Conservation (phyloP, 176 grass and related monocot genomes). For the Oryza glumipatula region DNA sequence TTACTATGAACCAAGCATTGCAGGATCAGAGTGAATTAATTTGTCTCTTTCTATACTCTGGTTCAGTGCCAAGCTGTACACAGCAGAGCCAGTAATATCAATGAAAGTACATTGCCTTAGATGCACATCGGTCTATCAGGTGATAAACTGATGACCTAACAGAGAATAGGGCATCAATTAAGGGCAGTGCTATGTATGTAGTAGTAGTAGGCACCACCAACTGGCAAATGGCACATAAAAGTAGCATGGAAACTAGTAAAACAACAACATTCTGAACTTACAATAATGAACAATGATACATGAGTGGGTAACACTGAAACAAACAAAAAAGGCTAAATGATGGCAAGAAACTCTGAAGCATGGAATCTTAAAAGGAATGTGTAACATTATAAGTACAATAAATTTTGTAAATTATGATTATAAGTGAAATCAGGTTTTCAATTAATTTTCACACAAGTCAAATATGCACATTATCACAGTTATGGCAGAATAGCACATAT, state of each 20-base stretch:
- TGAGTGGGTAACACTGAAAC: not conserved
- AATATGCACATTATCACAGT: not conserved
- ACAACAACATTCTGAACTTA: not conserved
- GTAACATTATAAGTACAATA: not conserved
- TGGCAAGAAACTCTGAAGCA: not conserved
- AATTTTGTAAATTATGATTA: not conserved
- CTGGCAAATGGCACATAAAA: not conserved
- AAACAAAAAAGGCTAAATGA: not conserved
- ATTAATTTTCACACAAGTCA: not conserved
- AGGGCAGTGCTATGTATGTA: not conserved
- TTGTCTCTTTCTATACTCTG: not conserved
- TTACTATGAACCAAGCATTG: conserved; percentile 9
- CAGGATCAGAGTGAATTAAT: not conserved
- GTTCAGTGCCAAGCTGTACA: not conserved
- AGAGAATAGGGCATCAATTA: not conserved
- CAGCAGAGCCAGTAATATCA: not conserved
- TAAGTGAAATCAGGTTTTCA: not conserved
- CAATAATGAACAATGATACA: not conserved
- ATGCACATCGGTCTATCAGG: not conserved
- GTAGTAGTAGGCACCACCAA: not conserved
- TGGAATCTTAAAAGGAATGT: not conserved
- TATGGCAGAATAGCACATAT: not conserved
- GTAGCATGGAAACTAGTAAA: not conserved
- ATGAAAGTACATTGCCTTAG: not conserved
- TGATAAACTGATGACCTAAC: conserved; percentile 18